Evolutionary conservation across 2,329 filamentous ascomycete genomes (phyloP).

Genomic region (Penicillium rolfsii): DNA sequence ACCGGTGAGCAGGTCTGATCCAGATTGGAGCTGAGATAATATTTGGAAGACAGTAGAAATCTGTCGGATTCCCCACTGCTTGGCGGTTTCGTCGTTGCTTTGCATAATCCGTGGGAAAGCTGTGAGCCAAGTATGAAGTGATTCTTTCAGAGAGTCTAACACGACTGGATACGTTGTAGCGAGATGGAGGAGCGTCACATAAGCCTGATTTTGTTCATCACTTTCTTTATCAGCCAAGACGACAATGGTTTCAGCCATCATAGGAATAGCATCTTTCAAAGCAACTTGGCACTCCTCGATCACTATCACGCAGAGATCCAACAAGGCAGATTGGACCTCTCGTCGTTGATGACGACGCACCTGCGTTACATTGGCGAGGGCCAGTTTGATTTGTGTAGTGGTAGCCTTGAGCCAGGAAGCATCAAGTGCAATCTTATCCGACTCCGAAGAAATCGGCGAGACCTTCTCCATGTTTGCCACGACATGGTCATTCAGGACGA

Average conservation of each 20-base stretch:
- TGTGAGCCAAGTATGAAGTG: slow-evolving; percentile 78
- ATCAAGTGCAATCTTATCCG: slow-evolving; percentile 48
- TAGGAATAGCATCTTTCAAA: slow-evolving; percentile 67
- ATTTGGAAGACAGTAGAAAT: slow-evolving; percentile 74
- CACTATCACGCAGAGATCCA: slow-evolving; percentile 71
- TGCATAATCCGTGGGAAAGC: slow-evolving; percentile 83
- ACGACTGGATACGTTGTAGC: slow-evolving; percentile 65
- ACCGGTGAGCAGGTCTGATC: slow-evolving; percentile 36
- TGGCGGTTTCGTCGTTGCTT: slow-evolving; percentile 76
- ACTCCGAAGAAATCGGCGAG: slow-evolving; percentile 30
- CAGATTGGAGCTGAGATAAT: slow-evolving; percentile 63
- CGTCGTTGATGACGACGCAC: slow-evolving; percentile 70
- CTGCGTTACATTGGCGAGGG: slow-evolving; percentile 75
- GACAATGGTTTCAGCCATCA: slow-evolving; percentile 82
- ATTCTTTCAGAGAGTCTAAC: slow-evolving; percentile 67
- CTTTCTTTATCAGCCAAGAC: slow-evolving; percentile 62
- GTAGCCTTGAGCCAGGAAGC: slow-evolving; percentile 79
- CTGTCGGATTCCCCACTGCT: slow-evolving; percentile 72
- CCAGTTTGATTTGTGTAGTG: slow-evolving; percentile 77
- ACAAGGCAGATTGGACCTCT: slow-evolving; percentile 70
- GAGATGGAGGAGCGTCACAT: slow-evolving; percentile 60
- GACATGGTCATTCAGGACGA: slow-evolving; percentile 52
- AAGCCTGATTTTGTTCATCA: slow-evolving; percentile 42
- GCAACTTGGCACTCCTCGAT: slow-evolving; percentile 78
- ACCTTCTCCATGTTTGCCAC: slow-evolving; percentile 26